Percentiles rank a stretch among this genome's conserved stretches.
phyloP scores from a whole-genome alignment of 768 basidiomycete genomes.

The Lentinula raphanica region DNA sequence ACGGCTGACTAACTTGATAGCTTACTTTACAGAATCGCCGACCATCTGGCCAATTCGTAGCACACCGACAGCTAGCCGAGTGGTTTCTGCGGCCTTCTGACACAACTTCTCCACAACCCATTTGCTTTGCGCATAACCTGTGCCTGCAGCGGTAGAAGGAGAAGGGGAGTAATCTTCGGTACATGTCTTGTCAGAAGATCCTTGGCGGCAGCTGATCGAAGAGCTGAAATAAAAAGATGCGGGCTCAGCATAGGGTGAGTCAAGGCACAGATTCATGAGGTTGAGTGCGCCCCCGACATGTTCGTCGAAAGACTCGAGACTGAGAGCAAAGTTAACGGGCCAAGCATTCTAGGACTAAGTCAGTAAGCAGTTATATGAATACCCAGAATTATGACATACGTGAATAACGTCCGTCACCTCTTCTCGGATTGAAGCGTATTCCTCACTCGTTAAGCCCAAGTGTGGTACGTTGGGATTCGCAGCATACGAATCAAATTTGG shows the following conservation, averaged over 20 bases:
- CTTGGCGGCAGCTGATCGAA: conserved; percentile 35
- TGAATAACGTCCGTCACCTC: conserved; percentile 42
- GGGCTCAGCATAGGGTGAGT: conserved; percentile 24
- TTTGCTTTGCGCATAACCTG: conserved; percentile 37
- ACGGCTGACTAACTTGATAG: not conserved
- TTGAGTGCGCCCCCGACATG: conserved; percentile 47
- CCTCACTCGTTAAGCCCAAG: conserved; percentile 34
- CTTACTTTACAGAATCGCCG: conserved; percentile 37
- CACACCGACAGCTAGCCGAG: conserved; percentile 25
- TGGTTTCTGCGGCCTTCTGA: conserved; percentile 31
- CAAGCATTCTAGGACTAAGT: conserved; percentile 39
- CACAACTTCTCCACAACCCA: conserved; percentile 53
- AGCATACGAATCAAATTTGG: conserved; percentile 35
- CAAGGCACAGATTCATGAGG: conserved; percentile 42
- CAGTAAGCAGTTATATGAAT: not conserved
- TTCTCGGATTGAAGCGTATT: conserved; percentile 29
- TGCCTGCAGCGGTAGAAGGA: conserved; percentile 28
- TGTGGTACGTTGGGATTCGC: conserved; percentile 33
- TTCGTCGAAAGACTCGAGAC: conserved; percentile 30
- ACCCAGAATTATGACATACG: conserved; percentile 16
- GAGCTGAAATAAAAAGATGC: conserved; percentile 49
- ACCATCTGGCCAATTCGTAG: conserved; percentile 54
- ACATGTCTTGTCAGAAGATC: conserved; percentile 25
- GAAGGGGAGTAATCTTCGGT: conserved; percentile 28
- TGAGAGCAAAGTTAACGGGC: conserved; percentile 52